These are phyloP conservation scores for Colletotrichum horii DNA, from an alignment of 2,329 filamentous ascomycete genomes.

Conservation along the genomic window DNA sequence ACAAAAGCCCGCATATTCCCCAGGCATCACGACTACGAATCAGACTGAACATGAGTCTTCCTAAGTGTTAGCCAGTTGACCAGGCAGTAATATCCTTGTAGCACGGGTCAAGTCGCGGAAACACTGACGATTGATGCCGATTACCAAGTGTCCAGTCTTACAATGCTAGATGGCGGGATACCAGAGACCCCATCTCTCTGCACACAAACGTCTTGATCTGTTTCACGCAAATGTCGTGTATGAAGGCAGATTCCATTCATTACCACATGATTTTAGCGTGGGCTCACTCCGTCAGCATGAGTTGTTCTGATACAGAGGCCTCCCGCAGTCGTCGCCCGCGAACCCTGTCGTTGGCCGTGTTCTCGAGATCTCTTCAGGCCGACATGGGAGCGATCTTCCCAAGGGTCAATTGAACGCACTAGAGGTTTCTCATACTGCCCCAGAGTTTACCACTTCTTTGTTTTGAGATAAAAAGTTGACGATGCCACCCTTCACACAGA, in stretches of 20 bases:
- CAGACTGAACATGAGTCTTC: background rate
- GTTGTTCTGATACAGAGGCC: background rate
- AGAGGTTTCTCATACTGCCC: background rate
- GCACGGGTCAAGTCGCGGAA: background rate
- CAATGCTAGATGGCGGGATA: background rate
- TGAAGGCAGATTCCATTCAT: background rate
- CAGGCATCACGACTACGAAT: background rate
- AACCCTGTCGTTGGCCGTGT: background rate
- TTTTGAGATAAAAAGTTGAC: background rate
- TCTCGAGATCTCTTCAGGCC: background rate
- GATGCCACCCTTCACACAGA: background rate
- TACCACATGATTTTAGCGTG: background rate
- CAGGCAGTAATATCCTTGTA: background rate
- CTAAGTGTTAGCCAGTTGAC: background rate
- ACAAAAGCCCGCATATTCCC: background rate
- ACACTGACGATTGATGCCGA: background rate
- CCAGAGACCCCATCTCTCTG: background rate
- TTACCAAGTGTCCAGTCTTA: background rate
- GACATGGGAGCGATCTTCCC: background rate
- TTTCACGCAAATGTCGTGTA: background rate
- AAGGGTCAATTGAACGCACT: background rate
- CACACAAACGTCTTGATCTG: background rate
- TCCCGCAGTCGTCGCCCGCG: background rate
- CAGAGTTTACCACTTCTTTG: background rate
- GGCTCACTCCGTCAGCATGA: background rate